Base-by-base conservation (phyloP, 78 protist genomes). In the Creolimax fragrantissima region DNA sequence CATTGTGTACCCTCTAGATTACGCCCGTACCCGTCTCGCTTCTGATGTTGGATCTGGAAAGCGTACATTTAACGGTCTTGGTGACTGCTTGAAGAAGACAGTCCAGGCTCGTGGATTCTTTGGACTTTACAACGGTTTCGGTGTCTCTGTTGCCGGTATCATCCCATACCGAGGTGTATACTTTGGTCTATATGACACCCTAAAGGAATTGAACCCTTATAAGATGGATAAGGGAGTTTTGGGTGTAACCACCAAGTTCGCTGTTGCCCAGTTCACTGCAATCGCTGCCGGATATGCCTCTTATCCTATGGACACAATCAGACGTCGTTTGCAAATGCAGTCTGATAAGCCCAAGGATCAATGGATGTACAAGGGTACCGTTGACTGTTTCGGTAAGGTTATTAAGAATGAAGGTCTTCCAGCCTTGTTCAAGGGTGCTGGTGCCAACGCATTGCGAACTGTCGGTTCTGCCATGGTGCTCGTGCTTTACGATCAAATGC, bases 261-360 rank as follows among this genome's bases (percentile, higher is more conserved):
- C 83, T 44, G 32, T 94, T 86, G 97, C 94, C n/a, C 91, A 93
- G 92, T 84, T 92, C 85, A 93, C 91, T 81, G 94, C 98, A 67
- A 94, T 94, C 74, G 89, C 43, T 3, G 98, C 99, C 41, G 98
- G 98, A 37, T 89, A 95, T 11, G 94, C 94, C 66, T 94, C 98
- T 0, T 98, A 98, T 96, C 99, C 99, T 84, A 74, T 98, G 92
- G 99, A 98, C 95, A 98, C 99, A 11, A 95, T 98, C 85, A 95
- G 98, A 36, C 96, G 98, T 43, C 96, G 99, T 85, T 89, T 98
- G 92, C 95, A 95, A 97, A 97, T 98, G 98, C 89, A 83, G 81
- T 93, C 97, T 0, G 96, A 95, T 45, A 86, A 44, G 86, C 35
- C 96, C 39, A 95, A 84, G 41, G 93, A 95, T 93, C 95, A 94